phyloP scores from a whole-genome alignment of 2,329 filamentous ascomycete species.

The Monilinia fructicola region DNA sequence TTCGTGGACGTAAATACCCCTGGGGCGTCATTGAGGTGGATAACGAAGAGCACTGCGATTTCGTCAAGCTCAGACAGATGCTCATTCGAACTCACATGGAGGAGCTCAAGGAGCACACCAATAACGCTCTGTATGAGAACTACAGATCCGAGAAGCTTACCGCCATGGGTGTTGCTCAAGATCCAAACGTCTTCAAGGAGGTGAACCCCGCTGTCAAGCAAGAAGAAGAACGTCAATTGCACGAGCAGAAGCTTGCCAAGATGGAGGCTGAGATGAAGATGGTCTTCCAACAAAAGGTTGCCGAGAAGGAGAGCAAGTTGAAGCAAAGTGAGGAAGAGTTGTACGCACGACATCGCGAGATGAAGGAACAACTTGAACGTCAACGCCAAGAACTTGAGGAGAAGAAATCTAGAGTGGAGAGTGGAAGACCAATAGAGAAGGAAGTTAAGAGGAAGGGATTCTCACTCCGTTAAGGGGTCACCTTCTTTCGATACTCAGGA shows the following conservation, averaged over 20 bases:
- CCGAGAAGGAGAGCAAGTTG: conserved; percentile 99
- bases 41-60: conserved; percentile 99
- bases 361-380: conserved; percentile 98
- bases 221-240: conserved; percentile 94
- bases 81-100: conserved; percentile 99
- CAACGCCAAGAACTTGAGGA: conserved; percentile 95
- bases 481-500: neutral
- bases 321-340: conserved; percentile 99
- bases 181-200: conserved; percentile 99
- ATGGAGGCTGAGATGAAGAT: conserved; percentile 99
- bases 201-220: conserved; percentile 99
- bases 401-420: conserved; percentile 96
- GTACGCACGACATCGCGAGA: conserved; percentile 96
- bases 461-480: conserved; percentile 77
- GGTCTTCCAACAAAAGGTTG: conserved; percentile 99
- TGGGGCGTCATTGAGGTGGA: conserved; percentile 99
- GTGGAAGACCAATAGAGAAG: conserved; percentile 92
- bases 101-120: conserved; percentile 99
- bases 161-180: conserved; percentile 96
- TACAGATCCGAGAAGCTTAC: conserved; percentile 99
- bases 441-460: conserved; percentile 99
- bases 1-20: conserved; percentile 92
- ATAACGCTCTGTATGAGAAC: conserved; percentile 98
- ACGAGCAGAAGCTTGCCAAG: conserved; percentile 99
- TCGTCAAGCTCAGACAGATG: conserved; percentile 99